A percentile compares a stretch with the other conserved stretches of the same genome.
These are phyloP conservation scores for Globisporangium camurandrum DNA, from an alignment of 352 stramenopile genomes.

Conservation along the genomic window DNA sequence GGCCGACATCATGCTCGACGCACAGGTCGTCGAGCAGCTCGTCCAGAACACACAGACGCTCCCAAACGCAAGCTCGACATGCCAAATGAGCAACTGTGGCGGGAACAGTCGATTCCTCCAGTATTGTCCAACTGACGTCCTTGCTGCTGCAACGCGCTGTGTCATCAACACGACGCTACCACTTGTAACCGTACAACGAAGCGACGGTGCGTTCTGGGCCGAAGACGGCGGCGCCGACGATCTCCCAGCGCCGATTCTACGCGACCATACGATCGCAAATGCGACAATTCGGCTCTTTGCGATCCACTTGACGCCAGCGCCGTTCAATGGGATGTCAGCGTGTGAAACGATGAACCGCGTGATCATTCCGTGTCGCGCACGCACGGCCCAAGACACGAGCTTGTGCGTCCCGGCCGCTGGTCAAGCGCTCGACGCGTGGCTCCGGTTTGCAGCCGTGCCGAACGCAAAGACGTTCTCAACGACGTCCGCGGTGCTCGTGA, in stretches of 20 bases:
- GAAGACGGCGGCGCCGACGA: constrained; percentile 45
- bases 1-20: constrained; percentile 45
- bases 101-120: constrained; percentile 46
- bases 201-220: constrained; percentile 43
- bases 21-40: constrained; percentile 25
- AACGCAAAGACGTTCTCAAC: constrained; percentile 41
- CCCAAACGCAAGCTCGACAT: constrained; percentile 10
- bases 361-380: constrained; percentile 57
- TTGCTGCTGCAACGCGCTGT: constrained; percentile 33
- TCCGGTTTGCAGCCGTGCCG: constrained; percentile 28
- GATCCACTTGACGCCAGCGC: constrained; percentile 37
- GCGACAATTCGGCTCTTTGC: constrained; percentile 33
- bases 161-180: constrained; percentile 29
- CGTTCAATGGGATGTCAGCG: constrained; percentile 37
- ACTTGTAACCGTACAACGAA: too few relatives aligned
- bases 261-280: constrained; percentile 28
- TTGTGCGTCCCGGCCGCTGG: constrained; percentile 28
- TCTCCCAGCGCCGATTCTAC: constrained; percentile 42
- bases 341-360: constrained; percentile 46
- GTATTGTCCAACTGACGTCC: constrained; percentile 21
- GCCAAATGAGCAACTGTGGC: constrained; percentile 25
- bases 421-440: constrained; percentile 51
- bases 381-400: constrained; percentile 34
- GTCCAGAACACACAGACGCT: constrained; percentile 7
- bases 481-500: constrained; percentile 37